Conservation (phyloP, 2,329 filamentous ascomycete genomes). For the Aureobasidium lini region DNA sequence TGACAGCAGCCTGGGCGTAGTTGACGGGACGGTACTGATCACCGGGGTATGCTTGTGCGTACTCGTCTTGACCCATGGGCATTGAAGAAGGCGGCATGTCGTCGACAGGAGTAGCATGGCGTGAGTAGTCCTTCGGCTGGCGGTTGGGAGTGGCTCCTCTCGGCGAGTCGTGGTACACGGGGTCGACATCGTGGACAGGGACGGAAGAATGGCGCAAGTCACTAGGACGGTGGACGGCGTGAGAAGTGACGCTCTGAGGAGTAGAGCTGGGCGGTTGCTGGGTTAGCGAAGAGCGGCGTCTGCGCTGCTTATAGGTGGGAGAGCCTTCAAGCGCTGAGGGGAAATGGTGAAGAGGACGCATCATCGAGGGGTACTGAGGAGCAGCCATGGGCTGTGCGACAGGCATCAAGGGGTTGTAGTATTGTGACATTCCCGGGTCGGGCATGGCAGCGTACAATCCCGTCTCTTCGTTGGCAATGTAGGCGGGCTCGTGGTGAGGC, state of each 20-base stretch:
- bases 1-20: constrained; percentile 50
- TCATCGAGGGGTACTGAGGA: constrained; percentile 64
- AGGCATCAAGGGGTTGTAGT: constrained; percentile 83
- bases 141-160: constrained; percentile 59
- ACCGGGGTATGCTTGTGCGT: constrained; percentile 32
- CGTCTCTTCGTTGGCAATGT: constrained; percentile 97
- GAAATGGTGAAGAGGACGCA: constrained; percentile 63
- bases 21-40: constrained; percentile 34
- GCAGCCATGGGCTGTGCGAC: constrained; percentile 76
- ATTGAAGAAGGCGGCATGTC: constrained; percentile 52
- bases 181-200: constrained; percentile 74
- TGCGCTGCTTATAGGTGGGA: constrained; percentile 95
- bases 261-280: constrained; percentile 30
- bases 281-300: constrained; percentile 87
- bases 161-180: constrained; percentile 68
- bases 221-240: constrained; percentile 69
- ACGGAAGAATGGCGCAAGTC: constrained; percentile 85
- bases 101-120: constrained; percentile 87
- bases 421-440: constrained; percentile 69
- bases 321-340: constrained; percentile 89
- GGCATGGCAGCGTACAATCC: constrained; percentile 92
- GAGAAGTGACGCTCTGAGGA: constrained; percentile 32
- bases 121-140: constrained; percentile 73
- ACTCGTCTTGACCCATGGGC: constrained; percentile 35
- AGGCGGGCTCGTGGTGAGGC: constrained; percentile 72